Conservation (phyloP, 345 rosid genomes). For the Erucastrum elatum region DNA sequence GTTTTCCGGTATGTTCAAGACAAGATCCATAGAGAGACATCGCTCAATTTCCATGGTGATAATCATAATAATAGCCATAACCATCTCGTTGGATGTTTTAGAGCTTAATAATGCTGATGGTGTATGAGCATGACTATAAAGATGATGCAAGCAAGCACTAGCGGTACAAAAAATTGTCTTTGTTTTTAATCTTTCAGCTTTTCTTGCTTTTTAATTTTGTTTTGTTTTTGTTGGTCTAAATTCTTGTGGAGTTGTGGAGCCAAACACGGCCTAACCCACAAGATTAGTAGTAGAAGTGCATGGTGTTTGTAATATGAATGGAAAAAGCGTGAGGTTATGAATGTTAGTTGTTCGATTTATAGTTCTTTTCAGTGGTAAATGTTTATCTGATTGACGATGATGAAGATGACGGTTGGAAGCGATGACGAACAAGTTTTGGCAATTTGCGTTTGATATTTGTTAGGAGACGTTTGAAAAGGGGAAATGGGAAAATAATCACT, state of each 20-base stretch:
- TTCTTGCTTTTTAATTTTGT: neutral
- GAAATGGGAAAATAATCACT: neutral
- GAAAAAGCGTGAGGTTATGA: constrained; percentile 5
- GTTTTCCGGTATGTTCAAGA: constrained; percentile 50
- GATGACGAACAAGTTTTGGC: constrained; percentile 25
- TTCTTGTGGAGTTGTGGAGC: constrained; percentile 42
- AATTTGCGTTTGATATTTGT: constrained; percentile 26
- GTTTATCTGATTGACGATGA: constrained; percentile 23
- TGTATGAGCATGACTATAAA: neutral
- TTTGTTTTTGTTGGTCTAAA: neutral
- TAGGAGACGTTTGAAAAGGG: constrained; percentile 10
- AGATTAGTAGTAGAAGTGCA: constrained; percentile 19
- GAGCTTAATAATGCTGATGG: constrained; percentile 43
- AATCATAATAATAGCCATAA: constrained; percentile 25
- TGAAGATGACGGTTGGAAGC: neutral
- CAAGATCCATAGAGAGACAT: constrained; percentile 54
- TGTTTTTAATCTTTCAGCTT: neutral
- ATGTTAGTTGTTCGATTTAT: neutral
- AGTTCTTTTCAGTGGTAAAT: neutral
- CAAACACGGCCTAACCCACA: constrained; percentile 44
- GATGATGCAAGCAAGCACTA: constrained; percentile 18
- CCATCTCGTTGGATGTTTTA: constrained; percentile 60
- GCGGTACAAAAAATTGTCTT: neutral
- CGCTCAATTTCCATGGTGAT: constrained; percentile 44
- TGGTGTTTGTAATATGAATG: constrained; percentile 4